Conservation (phyloP, 1,284 basidiomycete genomes). For the Melampsora americana region DNA sequence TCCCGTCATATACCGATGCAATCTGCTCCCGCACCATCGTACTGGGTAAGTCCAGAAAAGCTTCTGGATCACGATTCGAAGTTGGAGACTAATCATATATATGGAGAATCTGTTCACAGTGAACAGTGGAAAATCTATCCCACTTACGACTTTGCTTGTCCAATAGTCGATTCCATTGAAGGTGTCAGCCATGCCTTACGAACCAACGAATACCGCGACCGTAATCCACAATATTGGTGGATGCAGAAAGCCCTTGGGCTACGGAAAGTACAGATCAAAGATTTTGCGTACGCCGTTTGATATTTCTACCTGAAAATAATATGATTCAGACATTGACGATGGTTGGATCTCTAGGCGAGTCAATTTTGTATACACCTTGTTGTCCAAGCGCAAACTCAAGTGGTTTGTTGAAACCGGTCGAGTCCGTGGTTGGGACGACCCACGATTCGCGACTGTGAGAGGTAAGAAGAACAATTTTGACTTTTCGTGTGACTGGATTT, state of each 20-base stretch:
- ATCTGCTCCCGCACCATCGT: constrained; percentile 81
- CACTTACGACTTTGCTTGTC: constrained; percentile 98
- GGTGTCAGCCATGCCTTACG: constrained; percentile 97
- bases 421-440: constrained; percentile 95
- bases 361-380: constrained; percentile 94
- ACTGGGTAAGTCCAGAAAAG: constrained; percentile 66
- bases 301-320: constrained; percentile 15
- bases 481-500: not conserved
- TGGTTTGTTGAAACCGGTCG: constrained; percentile 79
- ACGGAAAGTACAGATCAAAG: constrained; percentile 87
- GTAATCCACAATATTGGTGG: constrained; percentile 97
- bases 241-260: constrained; percentile 81
- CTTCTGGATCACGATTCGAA: too few species aligned
- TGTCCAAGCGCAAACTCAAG: constrained; percentile 97
- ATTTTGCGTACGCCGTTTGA: constrained; percentile 68
- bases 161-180: constrained; percentile 91
- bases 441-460: constrained; percentile 94
- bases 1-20: constrained; percentile 96
- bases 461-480: constrained; percentile 59
- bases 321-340: not conserved
- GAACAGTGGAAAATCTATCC: constrained; percentile 96
- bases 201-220: constrained; percentile 97
- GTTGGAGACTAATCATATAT: too few species aligned
- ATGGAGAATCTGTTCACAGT: constrained; percentile 55
- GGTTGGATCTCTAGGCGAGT: constrained; percentile 64